phyloP scores from a whole-genome alignment of 768 basidiomycete genomes.

The Amanita polypyramis region DNA sequence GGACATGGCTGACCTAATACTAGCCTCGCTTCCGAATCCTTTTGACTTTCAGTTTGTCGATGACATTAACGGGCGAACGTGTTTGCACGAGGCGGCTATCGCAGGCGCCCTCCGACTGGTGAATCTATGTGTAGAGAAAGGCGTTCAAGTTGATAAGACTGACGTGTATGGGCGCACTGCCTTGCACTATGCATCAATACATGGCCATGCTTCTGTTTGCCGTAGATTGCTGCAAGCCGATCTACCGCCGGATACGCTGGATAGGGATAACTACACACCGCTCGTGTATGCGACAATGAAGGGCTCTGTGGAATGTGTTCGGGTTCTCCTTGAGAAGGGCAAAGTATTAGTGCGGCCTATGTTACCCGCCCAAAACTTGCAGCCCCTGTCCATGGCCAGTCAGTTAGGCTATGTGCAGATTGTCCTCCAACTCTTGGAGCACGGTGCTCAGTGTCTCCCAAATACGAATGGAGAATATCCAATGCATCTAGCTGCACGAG shows the following conservation, averaged over 20 bases:
- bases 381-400: constrained; percentile 84
- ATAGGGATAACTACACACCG: constrained; percentile 93
- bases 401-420: constrained; percentile 84
- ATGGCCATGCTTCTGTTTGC: constrained; percentile 74
- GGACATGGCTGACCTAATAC: constrained; percentile 64
- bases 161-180: constrained; percentile 92
- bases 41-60: constrained; percentile 92
- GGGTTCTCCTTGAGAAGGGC: constrained; percentile 69
- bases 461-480: constrained; percentile 97
- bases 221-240: constrained; percentile 61
- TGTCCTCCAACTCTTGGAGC: constrained; percentile 62
- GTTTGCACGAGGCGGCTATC: constrained; percentile 88
- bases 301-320: constrained; percentile 76
- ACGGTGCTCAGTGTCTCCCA: constrained; percentile 68
- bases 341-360: constrained; percentile 53
- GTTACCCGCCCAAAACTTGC: constrained; percentile 54
- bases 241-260: constrained; percentile 57
- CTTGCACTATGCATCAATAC: constrained; percentile 93
- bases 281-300: constrained; percentile 86
- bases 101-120: constrained; percentile 73
- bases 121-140: constrained; percentile 65
- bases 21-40: constrained; percentile 50
- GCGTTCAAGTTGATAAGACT: constrained; percentile 57
- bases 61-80: constrained; percentile 93
- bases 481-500: constrained; percentile 89